Base-by-base conservation (phyloP, 306 rosid genomes). In the Castanospermum australe region DNA sequence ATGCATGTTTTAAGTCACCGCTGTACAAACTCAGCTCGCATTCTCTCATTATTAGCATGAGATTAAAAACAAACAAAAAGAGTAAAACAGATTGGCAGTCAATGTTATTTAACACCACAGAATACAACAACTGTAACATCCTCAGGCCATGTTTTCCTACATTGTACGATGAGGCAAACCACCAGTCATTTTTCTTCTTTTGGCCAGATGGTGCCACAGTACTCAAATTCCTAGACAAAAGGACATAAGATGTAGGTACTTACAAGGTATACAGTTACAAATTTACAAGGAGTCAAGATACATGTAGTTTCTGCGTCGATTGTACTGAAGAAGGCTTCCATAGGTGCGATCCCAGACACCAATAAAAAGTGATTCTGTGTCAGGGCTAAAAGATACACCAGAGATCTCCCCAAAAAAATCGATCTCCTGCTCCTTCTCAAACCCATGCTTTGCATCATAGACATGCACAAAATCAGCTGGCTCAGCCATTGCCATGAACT, bases 341-440 rank as follows among this genome's bases (percentile, higher is more conserved):
- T 90, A 90, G 8, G 89, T 92, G 86, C 90, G 96, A 88, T 92
- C 93, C 93, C 92, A 90, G 7, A 89, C 91, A 51, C 97, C 97
- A 0, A 92, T 48, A 57, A 86, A 92, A 51, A 92, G 97, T 0
- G 96, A 89, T 69, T 92, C 93, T 0, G 93, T 87, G 86, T 92
- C 93, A 1, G 95, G 97, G 87, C 97, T 92, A 83, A 92, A 90
- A 6, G 97, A 90, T 38, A 90, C 63, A 24, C 88, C 91, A 15
- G 91, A 85, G 74, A 89, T 81, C 84, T 89, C 93, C 12, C 93
- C 93, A 47, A 89, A 89, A 72, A 89, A 89, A 62, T 87, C 93
- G 0, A 89, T 79, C 78, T 87, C 91, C 68, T 89, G 93, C 79
- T 89, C 93, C 77, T 79, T 83, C 52, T 87, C 86, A 1, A 83